Evolutionary conservation across 495 filamentous ascomycete genomes (phyloP).

Genomic region (Podospora pseudopauciseta): DNA sequence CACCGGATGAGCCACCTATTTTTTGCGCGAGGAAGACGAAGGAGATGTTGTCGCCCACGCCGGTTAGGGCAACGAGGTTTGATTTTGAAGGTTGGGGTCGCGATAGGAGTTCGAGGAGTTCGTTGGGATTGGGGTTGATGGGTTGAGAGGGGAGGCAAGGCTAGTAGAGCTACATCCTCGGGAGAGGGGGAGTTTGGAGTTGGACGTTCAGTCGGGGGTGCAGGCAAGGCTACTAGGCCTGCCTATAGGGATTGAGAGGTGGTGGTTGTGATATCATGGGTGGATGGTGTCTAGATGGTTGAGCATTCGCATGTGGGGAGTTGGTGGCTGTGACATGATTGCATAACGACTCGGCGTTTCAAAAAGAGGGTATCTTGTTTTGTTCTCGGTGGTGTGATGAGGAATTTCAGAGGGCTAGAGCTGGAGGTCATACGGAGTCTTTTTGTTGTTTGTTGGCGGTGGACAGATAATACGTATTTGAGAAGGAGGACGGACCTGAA

Average conservation of each 20-base stretch:
- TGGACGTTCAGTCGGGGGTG: too few relatives aligned
- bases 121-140: slow-evolving; percentile 14
- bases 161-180: too few relatives aligned
- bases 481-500: neutral
- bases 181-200: too few relatives aligned
- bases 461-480: neutral
- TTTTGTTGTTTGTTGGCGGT: neutral
- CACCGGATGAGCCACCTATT: slow-evolving; percentile 9
- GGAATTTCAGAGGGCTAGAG: neutral
- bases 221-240: too few relatives aligned
- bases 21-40: slow-evolving; percentile 22
- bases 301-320: neutral
- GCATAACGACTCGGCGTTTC: neutral
- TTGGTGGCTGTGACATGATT: neutral
- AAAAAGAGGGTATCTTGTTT: neutral
- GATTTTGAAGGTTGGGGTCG: slow-evolving; percentile 27
- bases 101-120: slow-evolving; percentile 17
- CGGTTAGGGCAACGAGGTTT: slow-evolving; percentile 20
- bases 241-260: neutral
- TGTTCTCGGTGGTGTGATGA: neutral
- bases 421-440: neutral
- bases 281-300: neutral
- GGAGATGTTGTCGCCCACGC: slow-evolving; percentile 25
- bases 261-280: neutral
- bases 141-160: neutral